Conservation (phyloP, 2,329 filamentous ascomycete species). For the Sclerotinia subarctica region DNA sequence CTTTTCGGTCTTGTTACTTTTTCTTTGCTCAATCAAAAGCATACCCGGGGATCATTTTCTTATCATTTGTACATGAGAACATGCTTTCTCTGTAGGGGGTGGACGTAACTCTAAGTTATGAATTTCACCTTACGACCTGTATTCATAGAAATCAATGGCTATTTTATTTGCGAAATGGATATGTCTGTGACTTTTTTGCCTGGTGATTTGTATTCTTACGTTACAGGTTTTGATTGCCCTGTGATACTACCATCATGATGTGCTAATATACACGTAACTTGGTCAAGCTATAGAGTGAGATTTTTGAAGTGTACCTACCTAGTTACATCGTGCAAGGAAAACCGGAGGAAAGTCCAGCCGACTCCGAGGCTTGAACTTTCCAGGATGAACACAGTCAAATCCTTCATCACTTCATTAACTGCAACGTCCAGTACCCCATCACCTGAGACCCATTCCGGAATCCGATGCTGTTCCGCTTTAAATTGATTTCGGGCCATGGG, state of each 20-base stretch:
- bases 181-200: neutral
- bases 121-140: slow-evolving; percentile 11
- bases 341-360: neutral
- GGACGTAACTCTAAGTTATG: slow-evolving; percentile 4
- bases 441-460: neutral
- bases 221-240: too few species aligned
- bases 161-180: slow-evolving; percentile 1
- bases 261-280: too few species aligned
- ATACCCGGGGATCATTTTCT: slow-evolving; percentile 14
- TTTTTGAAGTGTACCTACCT: too few species aligned
- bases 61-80: slow-evolving; percentile 12
- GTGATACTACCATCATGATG: too few species aligned
- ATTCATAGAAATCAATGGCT: slow-evolving; percentile 21
- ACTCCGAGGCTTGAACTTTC: neutral
- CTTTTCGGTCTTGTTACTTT: slow-evolving; percentile 19
- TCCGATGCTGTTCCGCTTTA: neutral
- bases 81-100: slow-evolving; percentile 2
- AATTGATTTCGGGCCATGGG: neutral
- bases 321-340: neutral
- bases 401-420: too few species aligned
- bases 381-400: neutral
- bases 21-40: slow-evolving; percentile 17
- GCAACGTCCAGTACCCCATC: too few species aligned
- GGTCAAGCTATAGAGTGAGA: too few species aligned
- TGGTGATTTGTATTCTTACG: slow-evolving; percentile 16